Evolutionary conservation across 257 asterid genomes (phyloP), one percentile per base, ranked within the genome.

Genomic region (Paulownia fortunei): DNA sequence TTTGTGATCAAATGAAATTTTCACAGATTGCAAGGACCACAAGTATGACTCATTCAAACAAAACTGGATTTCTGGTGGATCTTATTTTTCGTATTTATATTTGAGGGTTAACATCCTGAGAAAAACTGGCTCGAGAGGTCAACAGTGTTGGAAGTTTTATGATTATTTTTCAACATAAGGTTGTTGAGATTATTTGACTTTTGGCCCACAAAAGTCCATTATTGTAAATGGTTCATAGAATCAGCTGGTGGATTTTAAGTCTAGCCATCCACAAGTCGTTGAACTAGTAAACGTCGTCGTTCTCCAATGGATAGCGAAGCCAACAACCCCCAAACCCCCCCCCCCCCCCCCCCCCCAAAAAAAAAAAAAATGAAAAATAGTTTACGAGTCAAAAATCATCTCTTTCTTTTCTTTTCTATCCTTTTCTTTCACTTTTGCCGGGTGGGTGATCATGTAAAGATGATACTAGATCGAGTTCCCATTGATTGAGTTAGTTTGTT

Each of bases 161-260:
- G 47, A 21, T 15, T 2, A 37, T n/a, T 59, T 75, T 69, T 81
- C 81, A 75, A 81, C 39, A 39, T 24, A 6, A 18, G 73, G 78
- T 81, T 37, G 84, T 81, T 80, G 77, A 59, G 72, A 47, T 68
- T 13, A 16, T 2, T 73, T 74, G 84, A 80, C 77, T 74, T 63
- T 72, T 24, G 18, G 44, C 32, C 77, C 73, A 58, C 24, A 67
- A 74, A 66, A 58, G 72, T 74, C 67, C 19, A 56, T 55, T n/a
- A 2, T 44, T 67, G 39, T 36, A 16, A 70, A 56, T 66, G 41
- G 26, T n/a, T 34, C 66, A 24, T 9, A 72, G 26, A 59, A 1
- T 56, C 34, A 21, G 19, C 19, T 51, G 69, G 77, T 34, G 68
- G 76, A 30, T n/a, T 19, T 26, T 23, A 16, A 15, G n/a, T 19